Base-by-base conservation (phyloP, 2,329 filamentous ascomycete genomes). In the Fusarium sp. region DNA sequence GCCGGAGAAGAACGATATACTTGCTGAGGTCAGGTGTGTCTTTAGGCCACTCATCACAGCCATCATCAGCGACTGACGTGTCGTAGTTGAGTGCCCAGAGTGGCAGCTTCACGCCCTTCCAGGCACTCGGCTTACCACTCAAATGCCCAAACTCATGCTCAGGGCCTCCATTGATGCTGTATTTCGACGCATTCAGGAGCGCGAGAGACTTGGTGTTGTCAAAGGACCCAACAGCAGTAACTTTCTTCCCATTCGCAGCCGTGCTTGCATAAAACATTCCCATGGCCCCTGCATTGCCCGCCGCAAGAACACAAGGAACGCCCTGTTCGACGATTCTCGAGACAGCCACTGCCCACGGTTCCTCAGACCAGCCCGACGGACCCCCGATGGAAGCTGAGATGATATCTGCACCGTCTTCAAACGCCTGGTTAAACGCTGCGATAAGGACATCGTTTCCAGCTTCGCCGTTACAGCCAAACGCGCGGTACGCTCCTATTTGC, bases 1-100 rank as follows among this genome's bases (percentile, higher is more conserved):
- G 86, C 53, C 88, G 88, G 44, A 92, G 83, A 14, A 92, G 85
- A 8, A 91, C 89, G 42, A 93, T 87, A 56, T 87, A 83, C 30
- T 83, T 83, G 50, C 86, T 87, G 22, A 93, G 83, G 72, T 91
- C 87, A 3, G 90, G 88, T 0, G 88, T 90, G 67, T 84, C 82
- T 20, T 81, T 84, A 5, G 89, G 88, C 44, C 87, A 85, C 13
- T 87, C 79, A 5, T 83, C 77, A 76, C 91, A 92, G 17, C 82
- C 89, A 69, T 88, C 85, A 44, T 86, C 83, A 1, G 82, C 71
- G 36, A 86, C 82, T 5, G 83, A 82, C 20, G 85, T 84, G 79
- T 91, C 83, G 68, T 85, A 84, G 76, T 81, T 87, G 36, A 84
- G 82, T 15, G 88, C 80, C 82, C 85, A 89, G 3, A 90, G 80